phyloP scores from a whole-genome alignment of 352 stramenopile species.

The Globisporangium splendens region DNA sequence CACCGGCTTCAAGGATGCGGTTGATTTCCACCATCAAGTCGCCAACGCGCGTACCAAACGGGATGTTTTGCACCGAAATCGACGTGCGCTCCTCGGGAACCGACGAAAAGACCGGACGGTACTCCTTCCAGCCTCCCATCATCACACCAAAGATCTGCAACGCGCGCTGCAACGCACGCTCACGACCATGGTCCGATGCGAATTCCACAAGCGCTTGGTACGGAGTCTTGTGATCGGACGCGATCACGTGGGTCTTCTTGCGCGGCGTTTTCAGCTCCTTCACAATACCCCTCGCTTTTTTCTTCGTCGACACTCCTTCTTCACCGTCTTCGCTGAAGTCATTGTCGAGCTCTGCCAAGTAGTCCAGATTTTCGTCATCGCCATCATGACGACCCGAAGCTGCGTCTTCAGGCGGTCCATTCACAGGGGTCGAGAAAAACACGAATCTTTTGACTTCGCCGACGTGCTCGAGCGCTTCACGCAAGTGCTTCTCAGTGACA shows the following conservation, averaged over 20 bases:
- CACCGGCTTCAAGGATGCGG: slow-evolving; percentile 28
- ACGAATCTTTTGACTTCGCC: slow-evolving; percentile 66
- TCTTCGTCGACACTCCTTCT: slow-evolving; percentile 15
- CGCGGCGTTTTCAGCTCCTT: slow-evolving; percentile 41
- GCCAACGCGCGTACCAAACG: slow-evolving; percentile 65
- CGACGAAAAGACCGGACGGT: slow-evolving; percentile 74
- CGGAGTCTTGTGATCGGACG: slow-evolving; percentile 66
- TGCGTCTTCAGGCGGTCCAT: slow-evolving; percentile 46
- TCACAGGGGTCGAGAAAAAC: slow-evolving; percentile 63
- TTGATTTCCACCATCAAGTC: slow-evolving; percentile 64
- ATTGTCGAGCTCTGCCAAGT: slow-evolving; percentile 26
- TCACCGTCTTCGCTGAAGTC: slow-evolving; percentile 24
- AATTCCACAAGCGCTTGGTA: slow-evolving; percentile 82
- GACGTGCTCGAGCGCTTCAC: slow-evolving; percentile 58
- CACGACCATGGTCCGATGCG: slow-evolving; percentile 31
- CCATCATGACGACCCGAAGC: slow-evolving; percentile 13
- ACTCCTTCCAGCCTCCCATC: slow-evolving; percentile 82
- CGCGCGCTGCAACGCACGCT: slow-evolving; percentile 66
- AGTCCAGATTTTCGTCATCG: slow-evolving; percentile 25
- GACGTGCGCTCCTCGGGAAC: slow-evolving; percentile 37
- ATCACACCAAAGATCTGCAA: slow-evolving; percentile 88
- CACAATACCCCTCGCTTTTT: slow-evolving; percentile 12
- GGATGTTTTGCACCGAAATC: slow-evolving; percentile 74
- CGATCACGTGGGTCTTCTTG: slow-evolving; percentile 67
- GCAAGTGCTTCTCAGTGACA: slow-evolving; percentile 64